phyloP scores from a whole-genome alignment of 371 early-diverging fungal genomes.

The Mucor saturninus region DNA sequence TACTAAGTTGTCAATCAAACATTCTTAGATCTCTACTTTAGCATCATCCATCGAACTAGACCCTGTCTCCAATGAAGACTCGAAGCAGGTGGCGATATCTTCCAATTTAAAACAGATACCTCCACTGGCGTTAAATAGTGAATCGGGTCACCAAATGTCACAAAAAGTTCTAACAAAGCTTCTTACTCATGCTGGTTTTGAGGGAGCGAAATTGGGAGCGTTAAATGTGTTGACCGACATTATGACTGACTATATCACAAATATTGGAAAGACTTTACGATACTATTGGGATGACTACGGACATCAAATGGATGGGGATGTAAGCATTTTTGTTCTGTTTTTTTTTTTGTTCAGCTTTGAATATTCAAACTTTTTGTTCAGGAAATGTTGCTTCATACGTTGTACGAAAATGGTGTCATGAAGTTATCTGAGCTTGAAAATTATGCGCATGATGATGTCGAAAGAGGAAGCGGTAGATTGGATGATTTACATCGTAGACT shows the following conservation, averaged over 20 bases:
- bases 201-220: conserved; percentile 70
- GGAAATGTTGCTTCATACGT: conserved; percentile 84
- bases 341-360: not conserved
- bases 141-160: conserved; percentile 65
- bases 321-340: conserved; percentile 33
- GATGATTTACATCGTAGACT: conserved; percentile 77
- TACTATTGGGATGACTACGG: conserved; percentile 80
- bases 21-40: conserved; percentile 36
- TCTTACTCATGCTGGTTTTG: conserved; percentile 90
- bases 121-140: conserved; percentile 62
- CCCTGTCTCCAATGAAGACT: not conserved
- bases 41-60: conserved; percentile 31
- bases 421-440: conserved; percentile 69
- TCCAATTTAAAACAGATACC: conserved; percentile 32
- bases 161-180: conserved; percentile 69
- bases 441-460: conserved; percentile 80
- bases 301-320: conserved; percentile 75
- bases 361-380: conserved; percentile 21
- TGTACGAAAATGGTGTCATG: conserved; percentile 82
- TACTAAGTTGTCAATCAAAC: not conserved
- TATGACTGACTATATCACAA: conserved; percentile 75
- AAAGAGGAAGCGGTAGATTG: conserved; percentile 70
- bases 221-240: conserved; percentile 81
- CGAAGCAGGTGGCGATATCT: not conserved
- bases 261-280: conserved; percentile 82